Conservation (phyloP, 176 grass and related monocot species). For the Oryza longistaminata region DNA sequence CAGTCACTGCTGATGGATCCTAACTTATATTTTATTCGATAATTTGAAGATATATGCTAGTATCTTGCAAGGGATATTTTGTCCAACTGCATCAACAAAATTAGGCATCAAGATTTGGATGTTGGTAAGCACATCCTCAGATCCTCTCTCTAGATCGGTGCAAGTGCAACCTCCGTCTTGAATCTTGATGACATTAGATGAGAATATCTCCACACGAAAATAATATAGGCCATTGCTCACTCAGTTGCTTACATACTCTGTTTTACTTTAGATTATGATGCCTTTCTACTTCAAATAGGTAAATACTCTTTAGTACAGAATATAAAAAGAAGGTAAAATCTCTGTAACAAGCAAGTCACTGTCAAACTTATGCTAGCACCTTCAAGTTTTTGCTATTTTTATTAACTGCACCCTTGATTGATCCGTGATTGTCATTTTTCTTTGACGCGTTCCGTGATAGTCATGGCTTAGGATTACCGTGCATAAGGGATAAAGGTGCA, state of each 20-base stretch:
- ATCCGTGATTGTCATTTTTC: background rate
- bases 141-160: background rate
- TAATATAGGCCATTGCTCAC: background rate
- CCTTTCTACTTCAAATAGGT: background rate
- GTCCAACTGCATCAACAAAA: slow-evolving; percentile 9
- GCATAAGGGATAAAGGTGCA: background rate
- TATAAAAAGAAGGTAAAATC: background rate
- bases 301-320: background rate
- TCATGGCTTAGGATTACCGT: background rate
- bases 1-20: slow-evolving; percentile 1
- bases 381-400: slow-evolving; percentile 2
- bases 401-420: background rate
- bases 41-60: background rate
- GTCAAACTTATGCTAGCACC: slow-evolving; percentile 4
- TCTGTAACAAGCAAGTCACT: background rate
- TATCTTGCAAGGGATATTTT: background rate
- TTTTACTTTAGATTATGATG: background rate
- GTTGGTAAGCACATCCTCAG: background rate
- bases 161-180: slow-evolving; percentile 13
- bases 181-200: background rate
- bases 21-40: background rate
- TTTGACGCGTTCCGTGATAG: background rate
- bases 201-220: background rate
- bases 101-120: background rate
- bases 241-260: background rate